Evolutionary conservation across 2,329 filamentous ascomycete genomes (phyloP).

Genomic region (Alternaria atra): DNA sequence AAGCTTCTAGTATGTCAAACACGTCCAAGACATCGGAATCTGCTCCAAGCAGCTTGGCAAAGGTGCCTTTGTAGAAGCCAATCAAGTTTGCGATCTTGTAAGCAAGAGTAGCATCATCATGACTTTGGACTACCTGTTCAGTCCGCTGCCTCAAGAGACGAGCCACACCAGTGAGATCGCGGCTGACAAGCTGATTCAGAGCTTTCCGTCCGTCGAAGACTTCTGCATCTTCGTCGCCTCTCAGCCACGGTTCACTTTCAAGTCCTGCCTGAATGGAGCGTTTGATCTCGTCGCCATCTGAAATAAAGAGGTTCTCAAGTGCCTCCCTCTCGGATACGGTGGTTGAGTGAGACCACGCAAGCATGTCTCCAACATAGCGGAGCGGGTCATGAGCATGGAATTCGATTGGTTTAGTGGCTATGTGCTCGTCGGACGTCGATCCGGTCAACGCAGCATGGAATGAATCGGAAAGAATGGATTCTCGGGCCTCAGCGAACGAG

Average conservation of each 20-base stretch:
- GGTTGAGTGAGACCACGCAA: constrained; percentile 95
- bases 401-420: constrained; percentile 82
- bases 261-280: constrained; percentile 81
- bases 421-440: constrained; percentile 66
- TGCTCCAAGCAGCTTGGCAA: constrained; percentile 77
- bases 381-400: constrained; percentile 90
- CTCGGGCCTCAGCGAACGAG: constrained; percentile 88
- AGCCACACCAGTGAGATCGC: constrained; percentile 81
- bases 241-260: constrained; percentile 84
- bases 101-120: constrained; percentile 86
- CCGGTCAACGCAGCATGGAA: constrained; percentile 91
- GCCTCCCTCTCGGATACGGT: constrained; percentile 94
- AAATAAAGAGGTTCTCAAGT: constrained; percentile 88
- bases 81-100: constrained; percentile 92
- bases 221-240: constrained; percentile 61
- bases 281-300: constrained; percentile 87
- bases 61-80: constrained; percentile 87
- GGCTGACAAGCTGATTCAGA: constrained; percentile 84
- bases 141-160: constrained; percentile 87
- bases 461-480: constrained; percentile 84
- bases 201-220: constrained; percentile 83
- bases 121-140: constrained; percentile 90
- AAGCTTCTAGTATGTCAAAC: constrained; percentile 74
- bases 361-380: constrained; percentile 94
- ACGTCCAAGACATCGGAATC: constrained; percentile 75